Evolutionary conservation across 345 rosid genomes (phyloP), one percentile per base, ranked within the genome.

Genomic region (Microcos paniculata): DNA sequence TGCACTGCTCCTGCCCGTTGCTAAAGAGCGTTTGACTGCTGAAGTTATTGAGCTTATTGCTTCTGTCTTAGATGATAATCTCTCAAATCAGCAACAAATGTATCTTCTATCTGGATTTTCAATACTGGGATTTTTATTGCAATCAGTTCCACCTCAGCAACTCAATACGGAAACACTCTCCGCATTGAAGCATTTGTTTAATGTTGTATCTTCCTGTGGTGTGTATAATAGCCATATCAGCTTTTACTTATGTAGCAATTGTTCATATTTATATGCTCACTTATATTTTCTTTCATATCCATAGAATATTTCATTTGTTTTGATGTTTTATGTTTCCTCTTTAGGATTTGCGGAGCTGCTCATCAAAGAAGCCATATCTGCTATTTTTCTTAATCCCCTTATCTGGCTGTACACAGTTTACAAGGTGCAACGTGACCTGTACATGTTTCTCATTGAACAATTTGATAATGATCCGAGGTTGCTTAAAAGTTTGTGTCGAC

Each of bases 21-120:
- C 89, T 16, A 88, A 86, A 83, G 98, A 92, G 79, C 97, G 97
- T 66, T 73, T 89, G 84, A 91, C 92, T 28, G 98, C 98, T 62
- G 98, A 92, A 86, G 97, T 92, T 72, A 84, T 92, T 79, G 98
- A 92, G 75, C 97, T 94, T 80, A 90, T 94, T 78, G 94, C 98
- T 84, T 94, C 97, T 70, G 93, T 94, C 71, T 86, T 94, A 62
- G 97, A 94, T 81, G 98, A 94, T 73, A 92, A 94, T 84, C 84
- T 92, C 72, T 90, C 90, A 82, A 94, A 92, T 82, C 98, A 90
- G 82, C 95, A 92, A 77, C 98, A 94, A 80, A 94, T 94, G 98
- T 91, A 89, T 85, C 86, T 91, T 81, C 95, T 94, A 75, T 90
- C 94, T 61, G 98, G 98, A 82, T 94, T 92, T 79, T 81, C 90